Conservation (phyloP, 352 stramenopile species). For the Globisporangium orthogonon region DNA sequence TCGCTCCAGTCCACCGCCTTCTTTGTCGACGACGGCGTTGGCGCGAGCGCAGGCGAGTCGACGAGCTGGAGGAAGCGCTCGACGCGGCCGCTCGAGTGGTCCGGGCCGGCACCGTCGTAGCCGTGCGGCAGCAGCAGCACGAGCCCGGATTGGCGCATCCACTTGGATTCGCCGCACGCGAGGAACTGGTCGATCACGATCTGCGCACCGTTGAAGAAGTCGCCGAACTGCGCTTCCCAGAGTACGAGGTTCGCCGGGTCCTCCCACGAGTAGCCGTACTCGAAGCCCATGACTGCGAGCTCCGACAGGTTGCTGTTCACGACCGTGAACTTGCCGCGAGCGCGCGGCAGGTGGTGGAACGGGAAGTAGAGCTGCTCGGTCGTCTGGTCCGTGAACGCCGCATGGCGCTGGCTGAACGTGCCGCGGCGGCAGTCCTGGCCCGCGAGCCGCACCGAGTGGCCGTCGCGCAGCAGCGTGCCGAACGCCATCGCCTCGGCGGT, state of each 20-base stretch:
- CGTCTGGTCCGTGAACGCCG: conserved; percentile 78
- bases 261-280: conserved; percentile 89
- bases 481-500: conserved; percentile 87
- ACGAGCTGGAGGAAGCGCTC: conserved; percentile 88
- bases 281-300: conserved; percentile 84
- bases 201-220: conserved; percentile 88
- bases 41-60: conserved; percentile 52
- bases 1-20: conserved; percentile 35
- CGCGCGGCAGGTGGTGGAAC: conserved; percentile 47
- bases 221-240: conserved; percentile 90
- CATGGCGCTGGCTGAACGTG: conserved; percentile 87
- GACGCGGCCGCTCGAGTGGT: conserved; percentile 78
- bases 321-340: conserved; percentile 44
- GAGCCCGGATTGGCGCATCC: conserved; percentile 83
- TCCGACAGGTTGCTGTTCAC: conserved; percentile 85
- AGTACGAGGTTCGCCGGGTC: conserved; percentile 73
- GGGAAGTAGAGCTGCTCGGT: conserved; percentile 76
- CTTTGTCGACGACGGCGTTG: conserved; percentile 19
- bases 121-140: conserved; percentile 83
- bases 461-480: conserved; percentile 76
- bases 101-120: conserved; percentile 83
- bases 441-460: conserved; percentile 76
- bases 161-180: conserved; percentile 83
- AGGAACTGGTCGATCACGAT: conserved; percentile 89
- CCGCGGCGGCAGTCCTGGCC: conserved; percentile 86